Evolutionary conservation across 768 basidiomycete species (phyloP), one percentile per base, ranked within the genome.

Genomic region (Boletus sp.): DNA sequence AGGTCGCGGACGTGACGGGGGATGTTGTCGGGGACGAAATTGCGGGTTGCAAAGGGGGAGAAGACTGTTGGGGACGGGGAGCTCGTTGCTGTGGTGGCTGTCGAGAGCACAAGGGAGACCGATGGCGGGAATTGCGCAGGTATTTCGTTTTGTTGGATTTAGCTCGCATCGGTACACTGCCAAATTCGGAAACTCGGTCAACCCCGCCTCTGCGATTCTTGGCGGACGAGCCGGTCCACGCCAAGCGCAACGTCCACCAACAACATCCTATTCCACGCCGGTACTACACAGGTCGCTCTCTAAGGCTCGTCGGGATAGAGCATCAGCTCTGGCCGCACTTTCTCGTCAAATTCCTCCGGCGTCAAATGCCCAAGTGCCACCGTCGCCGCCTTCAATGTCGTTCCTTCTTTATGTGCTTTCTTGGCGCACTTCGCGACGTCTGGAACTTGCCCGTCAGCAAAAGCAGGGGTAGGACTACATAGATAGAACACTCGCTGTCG

Each of bases 331-430:
- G 91, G 92, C 53, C 90, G 83, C 56, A 94, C 97, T 77, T 93
- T 93, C 70, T 83, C 78, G 73, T 98, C 95, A 73, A 98, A 99
- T 71, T 95, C 93, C 68, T 96, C 92, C 0, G 84, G 77, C 1
- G 88, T 88, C 64, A 98, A 71, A 72, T 90, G 86, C 46, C 92
- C 93, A 34, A 98, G 81, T 19, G 84, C 72, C 43, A 98, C 87
- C 11, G 94, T 93, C 39, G 97, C 93, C 74, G 93, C 89, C 78
- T 96, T 98, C 71, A 98, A 69, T 55, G 97, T 98, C 46, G 87
- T 90, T 27, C 97, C 97, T 74, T 99, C 94, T 72, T 89, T 93
- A 80, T 98, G 97, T n/a, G 97, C 97, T 73, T 98, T 98, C 83
- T 99, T 99, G 29, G 97, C 97, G 66, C 90, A 93, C 75, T 91